Percentiles rank a stretch among this genome's conserved stretches.
Conservation (phyloP, 805 yeast genomes). For the Candida caryicola region DNA sequence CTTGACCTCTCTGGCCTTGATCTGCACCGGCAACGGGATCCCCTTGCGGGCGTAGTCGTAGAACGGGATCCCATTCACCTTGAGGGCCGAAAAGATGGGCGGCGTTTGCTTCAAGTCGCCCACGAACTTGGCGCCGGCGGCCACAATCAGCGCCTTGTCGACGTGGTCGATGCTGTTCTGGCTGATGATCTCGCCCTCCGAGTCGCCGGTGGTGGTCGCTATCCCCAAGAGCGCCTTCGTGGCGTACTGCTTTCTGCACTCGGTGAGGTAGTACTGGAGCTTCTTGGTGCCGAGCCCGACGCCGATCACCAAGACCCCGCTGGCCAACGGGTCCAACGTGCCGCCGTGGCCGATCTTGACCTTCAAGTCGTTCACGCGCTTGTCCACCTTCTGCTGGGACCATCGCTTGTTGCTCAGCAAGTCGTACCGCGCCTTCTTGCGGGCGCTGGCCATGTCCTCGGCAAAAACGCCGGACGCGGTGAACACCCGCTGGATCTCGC, state of each 20-base stretch:
- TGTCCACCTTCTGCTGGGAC: slow-evolving; percentile 48
- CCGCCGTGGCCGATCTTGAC: slow-evolving; percentile 98
- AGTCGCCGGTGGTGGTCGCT: slow-evolving; percentile 90
- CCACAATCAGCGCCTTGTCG: slow-evolving; percentile 48
- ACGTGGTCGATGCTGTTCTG: slow-evolving; percentile 57
- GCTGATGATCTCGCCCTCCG: slow-evolving; percentile 77
- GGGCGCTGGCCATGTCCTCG: slow-evolving; percentile 49
- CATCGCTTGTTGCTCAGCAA: slow-evolving; percentile 36
- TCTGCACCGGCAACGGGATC: slow-evolving; percentile 76
- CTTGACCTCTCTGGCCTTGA: slow-evolving; percentile 69
- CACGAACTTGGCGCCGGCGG: slow-evolving; percentile 59
- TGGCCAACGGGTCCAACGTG: slow-evolving; percentile 90
- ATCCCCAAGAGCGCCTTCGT: slow-evolving; percentile 85
- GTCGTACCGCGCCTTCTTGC: slow-evolving; percentile 42
- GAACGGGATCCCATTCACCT: slow-evolving; percentile 90
- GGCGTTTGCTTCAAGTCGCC: slow-evolving; percentile 88
- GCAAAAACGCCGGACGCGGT: slow-evolving; percentile 58
- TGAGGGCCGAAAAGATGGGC: slow-evolving; percentile 90
- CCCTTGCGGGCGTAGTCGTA: slow-evolving; percentile 94
- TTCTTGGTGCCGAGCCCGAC: slow-evolving; percentile 89
- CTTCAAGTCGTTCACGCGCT: slow-evolving; percentile 51
- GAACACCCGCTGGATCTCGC: slow-evolving; percentile 61
- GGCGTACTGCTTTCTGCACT: slow-evolving; percentile 75
- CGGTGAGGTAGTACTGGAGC: slow-evolving; percentile 66
- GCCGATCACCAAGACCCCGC: slow-evolving; percentile 91